Evolutionary conservation across 306 rosid species (phyloP).

Genomic region (Vigna unguiculata): DNA sequence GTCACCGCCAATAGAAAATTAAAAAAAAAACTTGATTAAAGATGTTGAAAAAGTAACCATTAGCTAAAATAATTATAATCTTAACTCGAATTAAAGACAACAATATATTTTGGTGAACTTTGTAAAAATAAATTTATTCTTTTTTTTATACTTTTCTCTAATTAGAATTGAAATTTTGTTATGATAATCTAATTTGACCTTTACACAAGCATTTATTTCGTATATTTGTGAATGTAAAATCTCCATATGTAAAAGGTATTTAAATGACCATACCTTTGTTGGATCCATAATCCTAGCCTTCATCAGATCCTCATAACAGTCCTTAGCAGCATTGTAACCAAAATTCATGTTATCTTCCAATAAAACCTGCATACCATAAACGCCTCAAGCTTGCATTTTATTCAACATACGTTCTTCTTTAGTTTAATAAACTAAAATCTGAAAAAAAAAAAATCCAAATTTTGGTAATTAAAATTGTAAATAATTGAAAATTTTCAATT

Average conservation of each 20-base stretch:
- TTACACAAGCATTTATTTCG: not conserved
- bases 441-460: not conserved
- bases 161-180: not conserved
- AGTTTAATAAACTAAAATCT: constrained; percentile 4
- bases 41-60: no score
- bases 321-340: constrained; percentile 88
- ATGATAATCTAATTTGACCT: not conserved
- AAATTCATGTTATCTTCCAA: constrained; percentile 55
- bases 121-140: no score
- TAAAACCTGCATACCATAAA: constrained; percentile 64
- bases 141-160: not conserved
- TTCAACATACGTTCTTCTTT: constrained; percentile 11
- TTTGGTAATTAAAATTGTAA: no score
- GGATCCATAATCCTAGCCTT: constrained; percentile 92
- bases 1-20: no score
- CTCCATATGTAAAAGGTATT: constrained; percentile 11
- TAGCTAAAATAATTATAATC: no score
- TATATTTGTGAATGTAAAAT: not conserved
- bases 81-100: no score
- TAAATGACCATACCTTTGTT: constrained; percentile 64
- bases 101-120: no score
- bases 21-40: no score
- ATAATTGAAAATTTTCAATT: no score
- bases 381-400: constrained; percentile 30
- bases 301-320: constrained; percentile 84